These are phyloP conservation scores for Carallia brachiata DNA, from an alignment of 345 rosid species.

Conservation along the genomic window DNA sequence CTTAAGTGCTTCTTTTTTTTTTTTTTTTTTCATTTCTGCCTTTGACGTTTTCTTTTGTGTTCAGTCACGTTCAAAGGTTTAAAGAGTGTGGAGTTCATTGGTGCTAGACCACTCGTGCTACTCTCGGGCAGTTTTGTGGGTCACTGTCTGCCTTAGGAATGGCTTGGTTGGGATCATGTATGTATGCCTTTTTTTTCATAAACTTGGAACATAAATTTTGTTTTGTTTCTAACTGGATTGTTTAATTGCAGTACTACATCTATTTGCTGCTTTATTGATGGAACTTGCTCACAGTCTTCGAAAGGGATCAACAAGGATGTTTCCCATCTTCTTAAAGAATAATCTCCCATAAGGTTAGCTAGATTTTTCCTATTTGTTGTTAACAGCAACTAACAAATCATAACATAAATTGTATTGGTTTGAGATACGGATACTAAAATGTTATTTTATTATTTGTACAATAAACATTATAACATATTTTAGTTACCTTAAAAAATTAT, in stretches of 20 bases:
- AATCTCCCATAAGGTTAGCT: conserved; percentile 58
- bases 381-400: too few species aligned
- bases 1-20: background rate
- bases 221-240: conserved; percentile 15
- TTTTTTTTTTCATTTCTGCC: conserved; percentile 12
- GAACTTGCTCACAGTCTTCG: conserved; percentile 83
- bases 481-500: too few species aligned
- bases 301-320: conserved; percentile 67
- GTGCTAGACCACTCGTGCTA: conserved; percentile 69
- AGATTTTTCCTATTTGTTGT: too few species aligned
- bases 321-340: conserved; percentile 58
- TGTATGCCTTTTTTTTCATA: conserved; percentile 22
- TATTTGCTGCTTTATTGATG: conserved; percentile 83
- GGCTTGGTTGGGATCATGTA: conserved; percentile 95
- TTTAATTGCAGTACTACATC: conserved; percentile 58
- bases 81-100: conserved; percentile 69
- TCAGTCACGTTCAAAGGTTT: conserved; percentile 93
- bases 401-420: too few species aligned
- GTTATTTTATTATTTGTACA: too few species aligned
- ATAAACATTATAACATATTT: too few species aligned
- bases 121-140: conserved; percentile 94
- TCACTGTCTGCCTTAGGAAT: conserved; percentile 76
- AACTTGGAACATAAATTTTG: conserved; percentile 10
- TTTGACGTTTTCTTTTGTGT: conserved; percentile 33
- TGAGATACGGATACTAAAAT: too few species aligned